Evolutionary conservation across 805 yeast genomes (phyloP).

Genomic region (Sugiyamaella mastotermitis): DNA sequence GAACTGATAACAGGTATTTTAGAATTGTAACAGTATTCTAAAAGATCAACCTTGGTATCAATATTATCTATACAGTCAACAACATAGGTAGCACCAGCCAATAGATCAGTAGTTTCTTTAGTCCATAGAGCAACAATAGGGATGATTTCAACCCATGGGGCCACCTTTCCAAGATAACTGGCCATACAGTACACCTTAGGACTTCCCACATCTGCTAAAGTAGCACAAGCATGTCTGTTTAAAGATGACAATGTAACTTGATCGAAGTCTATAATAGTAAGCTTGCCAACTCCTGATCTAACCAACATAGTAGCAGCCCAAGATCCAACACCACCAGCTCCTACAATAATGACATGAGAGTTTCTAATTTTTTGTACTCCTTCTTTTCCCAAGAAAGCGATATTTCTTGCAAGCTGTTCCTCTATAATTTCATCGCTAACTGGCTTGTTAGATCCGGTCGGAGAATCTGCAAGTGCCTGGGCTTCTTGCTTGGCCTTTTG

Average conservation of each 20-base stretch:
- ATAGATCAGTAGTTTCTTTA: slow-evolving; percentile 51
- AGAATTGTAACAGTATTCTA: slow-evolving; percentile 61
- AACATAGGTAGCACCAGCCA: slow-evolving; percentile 60
- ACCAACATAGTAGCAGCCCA: slow-evolving; percentile 74
- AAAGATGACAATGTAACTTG: slow-evolving; percentile 90
- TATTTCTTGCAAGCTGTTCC: slow-evolving; percentile 91
- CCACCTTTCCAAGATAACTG: slow-evolving; percentile 59
- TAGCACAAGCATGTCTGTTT: slow-evolving; percentile 93
- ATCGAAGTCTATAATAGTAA: slow-evolving; percentile 87
- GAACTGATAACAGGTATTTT: slow-evolving; percentile 72
- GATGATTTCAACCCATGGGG: slow-evolving; percentile 92
- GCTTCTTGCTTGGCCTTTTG: no score
- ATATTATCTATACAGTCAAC: slow-evolving; percentile 96
- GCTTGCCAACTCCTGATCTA: slow-evolving; percentile 78
- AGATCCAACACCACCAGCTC: slow-evolving; percentile 98
- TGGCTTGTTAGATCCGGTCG: no score
- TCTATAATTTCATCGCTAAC: slow-evolving; percentile 72
- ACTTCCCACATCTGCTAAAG: slow-evolving; percentile 84
- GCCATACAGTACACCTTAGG: slow-evolving; percentile 80
- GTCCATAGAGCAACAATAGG: slow-evolving; percentile 73
- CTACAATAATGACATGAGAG: slow-evolving; percentile 71
- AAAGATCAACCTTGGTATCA: slow-evolving; percentile 90
- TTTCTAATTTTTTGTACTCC: slow-evolving; percentile 71
- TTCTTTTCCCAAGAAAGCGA: slow-evolving; percentile 82
- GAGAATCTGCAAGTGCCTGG: no score